phyloP scores from a whole-genome alignment of 805 yeast genomes.

The Wickerhamomyces bisporus region DNA sequence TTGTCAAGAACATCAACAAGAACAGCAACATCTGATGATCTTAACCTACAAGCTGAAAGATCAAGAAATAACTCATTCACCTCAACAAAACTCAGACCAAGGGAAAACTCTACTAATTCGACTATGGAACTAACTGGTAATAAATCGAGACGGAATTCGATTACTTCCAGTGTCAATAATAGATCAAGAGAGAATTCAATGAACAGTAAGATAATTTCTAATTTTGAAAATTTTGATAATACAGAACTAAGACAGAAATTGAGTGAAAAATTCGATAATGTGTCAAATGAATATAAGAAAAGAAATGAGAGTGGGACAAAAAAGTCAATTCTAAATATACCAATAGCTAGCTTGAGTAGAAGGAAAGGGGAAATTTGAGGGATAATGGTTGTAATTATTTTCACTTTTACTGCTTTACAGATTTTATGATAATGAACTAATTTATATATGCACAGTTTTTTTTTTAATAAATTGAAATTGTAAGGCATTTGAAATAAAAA shows the following conservation, averaged over 20 bases:
- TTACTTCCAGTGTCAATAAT: neutral
- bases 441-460: too few relatives aligned
- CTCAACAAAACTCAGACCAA: neutral
- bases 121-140: too few relatives aligned
- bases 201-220: neutral
- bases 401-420: too few relatives aligned
- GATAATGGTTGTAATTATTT: too few relatives aligned
- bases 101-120: neutral
- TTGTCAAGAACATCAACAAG: slow-evolving; percentile 8
- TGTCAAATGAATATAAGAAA: slow-evolving; percentile 3
- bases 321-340: slow-evolving; percentile 19
- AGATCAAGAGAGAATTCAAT: neutral
- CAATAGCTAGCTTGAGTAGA: slow-evolving; percentile 19
- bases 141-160: neutral
- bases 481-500: too few relatives aligned
- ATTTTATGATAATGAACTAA: too few relatives aligned
- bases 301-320: slow-evolving; percentile 2
- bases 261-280: slow-evolving; percentile 9
- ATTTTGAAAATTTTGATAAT: slow-evolving; percentile 1
- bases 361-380: slow-evolving; percentile 15
- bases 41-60: neutral
- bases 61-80: neutral
- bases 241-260: slow-evolving; percentile 9
- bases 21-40: neutral
- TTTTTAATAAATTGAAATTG: too few relatives aligned